Evolutionary conservation across 495 filamentous ascomycete species (phyloP).

Genomic region (Articulospora tetracladia): DNA sequence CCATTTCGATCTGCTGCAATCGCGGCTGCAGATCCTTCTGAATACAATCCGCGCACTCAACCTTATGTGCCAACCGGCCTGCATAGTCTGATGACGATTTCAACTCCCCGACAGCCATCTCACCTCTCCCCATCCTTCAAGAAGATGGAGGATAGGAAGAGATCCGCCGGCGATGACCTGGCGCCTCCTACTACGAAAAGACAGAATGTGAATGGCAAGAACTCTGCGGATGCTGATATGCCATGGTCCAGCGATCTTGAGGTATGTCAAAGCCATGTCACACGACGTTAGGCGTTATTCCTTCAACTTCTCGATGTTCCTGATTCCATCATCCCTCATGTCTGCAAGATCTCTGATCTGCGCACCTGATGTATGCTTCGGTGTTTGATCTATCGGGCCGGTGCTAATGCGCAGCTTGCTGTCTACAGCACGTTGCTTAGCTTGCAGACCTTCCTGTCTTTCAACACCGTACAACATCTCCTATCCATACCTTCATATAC

Average conservation of each 20-base stretch:
- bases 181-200: constrained; percentile 76
- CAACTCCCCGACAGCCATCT: constrained; percentile 37
- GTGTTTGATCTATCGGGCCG: constrained; percentile 32
- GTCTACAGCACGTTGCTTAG: constrained; percentile 34
- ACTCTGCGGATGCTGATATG: constrained; percentile 73
- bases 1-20: constrained; percentile 10
- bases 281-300: constrained; percentile 23
- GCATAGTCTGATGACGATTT: constrained; percentile 25
- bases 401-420: constrained; percentile 47
- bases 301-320: constrained; percentile 7
- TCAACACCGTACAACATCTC: constrained; percentile 14
- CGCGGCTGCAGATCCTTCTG: constrained; percentile 4
- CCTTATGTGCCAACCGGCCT: constrained; percentile 11
- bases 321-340: neutral
- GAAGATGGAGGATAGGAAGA: constrained; percentile 98
- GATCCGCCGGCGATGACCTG: constrained; percentile 76
- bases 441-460: constrained; percentile 29
- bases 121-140: constrained; percentile 50
- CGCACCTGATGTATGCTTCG: constrained; percentile 19
- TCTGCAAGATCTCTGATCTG: constrained; percentile 22
- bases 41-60: neutral
- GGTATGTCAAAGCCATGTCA: constrained; percentile 51
- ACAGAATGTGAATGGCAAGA: constrained; percentile 77
- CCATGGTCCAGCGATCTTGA: constrained; percentile 85
- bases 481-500: constrained; percentile 8